Evolutionary conservation across 768 basidiomycete genomes (phyloP), one percentile per base, ranked within the genome.

Genomic region (Leucosporidium yakuticum): DNA sequence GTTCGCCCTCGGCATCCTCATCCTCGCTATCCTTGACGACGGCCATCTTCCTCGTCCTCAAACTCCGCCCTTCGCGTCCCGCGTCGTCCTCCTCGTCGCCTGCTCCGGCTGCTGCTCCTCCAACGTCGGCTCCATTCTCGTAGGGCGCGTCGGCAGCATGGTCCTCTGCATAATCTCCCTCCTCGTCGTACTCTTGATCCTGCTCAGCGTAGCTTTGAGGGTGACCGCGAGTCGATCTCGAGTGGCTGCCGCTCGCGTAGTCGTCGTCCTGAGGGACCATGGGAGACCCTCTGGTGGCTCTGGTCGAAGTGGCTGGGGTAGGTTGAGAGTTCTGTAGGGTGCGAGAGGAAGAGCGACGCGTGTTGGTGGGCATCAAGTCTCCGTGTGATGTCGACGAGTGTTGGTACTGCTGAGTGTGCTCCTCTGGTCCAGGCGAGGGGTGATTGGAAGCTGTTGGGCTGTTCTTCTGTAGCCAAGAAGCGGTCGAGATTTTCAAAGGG

Each of bases 41-140:
- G 27, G 51, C n/a, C 2, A 17, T 17, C 56, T 32, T 57, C 17
- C 32, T 34, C 29, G 56, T 32, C 32, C 56, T 54, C 53, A 23
- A 29, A 14, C 17, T 57, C 55, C 55, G 31, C 32, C 55, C 55
- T 20, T 21, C 39, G 39, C 39, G 39, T 44, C 39, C 55, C 32
- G 51, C 51, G 29, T 53, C n/a, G 20, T 51, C 55, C 66, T 69
- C 19, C 36, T 73, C 57, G 60, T 63, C 29, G 69, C 70, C 32
- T 62, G 70, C 48, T 63, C 62, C 32, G 9, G 8, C 55, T 12
- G 9, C 55, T 12, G 9, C 55, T 32, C 32, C 31, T 32, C 55
- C 55, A 34, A 12, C 31, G 2, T 31, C 55, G 5, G 20, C 27
- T 32, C 21, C 55, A 23, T 23, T 32, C 29, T 57, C n/a, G n/a